These are phyloP conservation scores for Dovyalis caffra DNA, from an alignment of 345 rosid genomes.

Conservation along the genomic window DNA sequence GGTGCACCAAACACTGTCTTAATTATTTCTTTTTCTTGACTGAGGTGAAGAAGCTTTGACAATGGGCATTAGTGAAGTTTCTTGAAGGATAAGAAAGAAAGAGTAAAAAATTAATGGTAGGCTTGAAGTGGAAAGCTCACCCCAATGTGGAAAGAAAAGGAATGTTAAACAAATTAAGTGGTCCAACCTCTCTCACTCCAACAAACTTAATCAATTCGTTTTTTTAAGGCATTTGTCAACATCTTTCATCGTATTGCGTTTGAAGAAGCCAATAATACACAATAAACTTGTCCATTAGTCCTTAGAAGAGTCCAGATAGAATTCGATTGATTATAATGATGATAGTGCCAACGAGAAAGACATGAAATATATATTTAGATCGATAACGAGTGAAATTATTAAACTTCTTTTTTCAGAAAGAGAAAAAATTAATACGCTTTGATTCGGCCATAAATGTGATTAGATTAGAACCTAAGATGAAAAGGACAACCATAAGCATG, in stretches of 20 bases:
- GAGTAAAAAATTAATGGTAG: not conserved
- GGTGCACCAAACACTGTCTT: not conserved
- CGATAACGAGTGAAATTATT: too few species aligned
- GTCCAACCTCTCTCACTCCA: not conserved
- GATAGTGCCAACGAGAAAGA: conserved; percentile 1
- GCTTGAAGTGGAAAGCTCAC: not conserved
- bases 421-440: too few species aligned
- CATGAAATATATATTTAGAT: too few species aligned
- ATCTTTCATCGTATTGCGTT: not conserved
- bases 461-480: not conserved
- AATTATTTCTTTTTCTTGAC: not conserved
- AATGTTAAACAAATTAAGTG: not conserved
- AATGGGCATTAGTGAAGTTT: not conserved
- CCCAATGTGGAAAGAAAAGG: not conserved
- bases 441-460: not conserved
- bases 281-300: not conserved
- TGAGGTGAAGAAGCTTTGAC: not conserved
- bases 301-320: conserved; percentile 12
- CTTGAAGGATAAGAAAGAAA: not conserved
- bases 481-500: not conserved
- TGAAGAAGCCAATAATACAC: not conserved
- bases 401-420: too few species aligned
- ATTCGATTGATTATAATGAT: not conserved
- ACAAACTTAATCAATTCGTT: not conserved
- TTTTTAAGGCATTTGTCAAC: not conserved